These are phyloP conservation scores for Verticillium nonalfalfae DNA, from an alignment of 2,329 filamentous ascomycete genomes.

Conservation along the genomic window DNA sequence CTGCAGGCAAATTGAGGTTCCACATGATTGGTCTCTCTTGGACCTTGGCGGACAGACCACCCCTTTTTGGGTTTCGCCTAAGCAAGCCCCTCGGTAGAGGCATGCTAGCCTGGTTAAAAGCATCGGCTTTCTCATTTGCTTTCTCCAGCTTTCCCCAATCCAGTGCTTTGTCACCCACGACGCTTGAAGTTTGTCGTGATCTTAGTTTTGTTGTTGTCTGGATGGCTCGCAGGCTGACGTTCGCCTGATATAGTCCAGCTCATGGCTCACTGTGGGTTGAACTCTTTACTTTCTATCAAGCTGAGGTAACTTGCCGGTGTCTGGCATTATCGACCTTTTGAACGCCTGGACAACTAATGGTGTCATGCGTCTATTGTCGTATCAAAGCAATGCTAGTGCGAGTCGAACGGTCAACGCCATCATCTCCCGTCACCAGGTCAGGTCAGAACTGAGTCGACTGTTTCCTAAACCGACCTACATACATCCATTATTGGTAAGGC, in stretches of 20 bases:
- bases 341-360: too few species aligned
- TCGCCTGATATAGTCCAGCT: too few species aligned
- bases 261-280: too few species aligned
- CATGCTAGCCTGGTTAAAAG: background rate
- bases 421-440: background rate
- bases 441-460: background rate
- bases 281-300: too few species aligned
- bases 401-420: background rate
- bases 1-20: constrained; percentile 2
- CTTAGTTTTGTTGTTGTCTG: background rate
- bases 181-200: background rate
- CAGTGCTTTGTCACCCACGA: background rate
- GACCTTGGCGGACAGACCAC: background rate
- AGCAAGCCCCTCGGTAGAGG: background rate
- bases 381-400: background rate
- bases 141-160: background rate
- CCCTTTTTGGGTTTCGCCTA: constrained; percentile 1
- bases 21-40: background rate
- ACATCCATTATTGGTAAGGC: too few species aligned
- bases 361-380: background rate
- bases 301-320: too few species aligned
- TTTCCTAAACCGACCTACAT: background rate
- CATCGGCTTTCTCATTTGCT: background rate
- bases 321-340: too few species aligned
- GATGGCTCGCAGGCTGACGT: too few species aligned